phyloP scores from a whole-genome alignment of 2,329 filamentous ascomycete species.

The Incumbomyces delicatus region DNA sequence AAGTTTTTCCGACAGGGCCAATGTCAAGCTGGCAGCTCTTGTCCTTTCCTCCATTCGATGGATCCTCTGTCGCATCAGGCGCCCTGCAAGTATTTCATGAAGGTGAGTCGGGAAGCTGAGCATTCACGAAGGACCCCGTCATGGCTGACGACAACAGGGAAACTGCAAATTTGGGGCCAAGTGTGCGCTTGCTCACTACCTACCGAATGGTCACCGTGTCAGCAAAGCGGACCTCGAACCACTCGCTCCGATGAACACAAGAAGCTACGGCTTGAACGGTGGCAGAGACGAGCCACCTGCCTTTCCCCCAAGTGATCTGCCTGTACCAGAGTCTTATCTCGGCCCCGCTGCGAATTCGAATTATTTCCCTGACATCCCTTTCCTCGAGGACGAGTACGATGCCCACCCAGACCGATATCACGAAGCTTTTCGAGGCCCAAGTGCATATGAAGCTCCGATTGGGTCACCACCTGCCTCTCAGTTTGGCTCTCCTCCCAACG shows the following conservation, averaged over 20 bases:
- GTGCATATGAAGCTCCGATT: slow-evolving; percentile 43
- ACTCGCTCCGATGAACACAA: slow-evolving; percentile 36
- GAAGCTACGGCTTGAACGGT: slow-evolving; percentile 11
- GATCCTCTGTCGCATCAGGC: slow-evolving; percentile 75
- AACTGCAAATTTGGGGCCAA: slow-evolving; percentile 99
- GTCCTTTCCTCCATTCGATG: slow-evolving; percentile 91
- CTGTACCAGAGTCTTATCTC: slow-evolving; percentile 23
- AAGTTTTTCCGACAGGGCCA: slow-evolving; percentile 97
- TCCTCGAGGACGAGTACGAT: slow-evolving; percentile 33
- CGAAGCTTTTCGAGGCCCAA: slow-evolving; percentile 17
- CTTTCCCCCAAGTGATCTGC: slow-evolving; percentile 57
- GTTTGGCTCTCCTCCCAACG: slow-evolving; percentile 78
- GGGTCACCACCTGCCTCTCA: slow-evolving; percentile 50
- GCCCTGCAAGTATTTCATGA: slow-evolving; percentile 96
- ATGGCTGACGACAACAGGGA: slow-evolving; percentile 47
- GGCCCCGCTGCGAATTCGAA: neutral
- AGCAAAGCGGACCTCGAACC: slow-evolving; percentile 55
- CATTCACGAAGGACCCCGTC: neutral
- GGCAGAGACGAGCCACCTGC: slow-evolving; percentile 57
- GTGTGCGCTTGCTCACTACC: slow-evolving; percentile 91
- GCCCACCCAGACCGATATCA: slow-evolving; percentile 24
- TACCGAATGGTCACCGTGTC: slow-evolving; percentile 84
- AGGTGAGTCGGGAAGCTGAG: slow-evolving; percentile 49
- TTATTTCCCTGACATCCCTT: slow-evolving; percentile 32
- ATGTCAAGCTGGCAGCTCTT: slow-evolving; percentile 91